Evolutionary conservation across 2,329 filamentous ascomycete genomes (phyloP).

Genomic region (Fusarium temperatum): DNA sequence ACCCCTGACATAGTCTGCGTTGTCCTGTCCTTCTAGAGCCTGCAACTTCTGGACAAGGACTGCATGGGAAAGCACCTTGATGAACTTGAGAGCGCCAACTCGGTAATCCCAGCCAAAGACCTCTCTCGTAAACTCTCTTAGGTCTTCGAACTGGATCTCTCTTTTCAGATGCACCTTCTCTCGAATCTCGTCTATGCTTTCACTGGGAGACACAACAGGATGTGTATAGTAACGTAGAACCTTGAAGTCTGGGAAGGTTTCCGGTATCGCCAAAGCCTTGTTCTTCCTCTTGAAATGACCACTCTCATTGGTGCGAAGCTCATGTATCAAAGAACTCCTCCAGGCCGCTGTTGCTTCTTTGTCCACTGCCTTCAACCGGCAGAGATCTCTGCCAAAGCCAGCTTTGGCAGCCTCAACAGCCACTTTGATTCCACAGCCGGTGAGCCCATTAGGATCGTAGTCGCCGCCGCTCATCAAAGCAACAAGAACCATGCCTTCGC

Average conservation of each 20-base stretch:
- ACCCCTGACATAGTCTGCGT: constrained; percentile 66
- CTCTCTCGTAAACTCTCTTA: constrained; percentile 79
- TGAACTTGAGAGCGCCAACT: constrained; percentile 83
- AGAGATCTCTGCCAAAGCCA: constrained; percentile 83
- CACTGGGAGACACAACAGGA: constrained; percentile 80
- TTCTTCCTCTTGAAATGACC: constrained; percentile 82
- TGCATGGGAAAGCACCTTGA: constrained; percentile 80
- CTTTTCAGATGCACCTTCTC: constrained; percentile 37
- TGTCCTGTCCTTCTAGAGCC: constrained; percentile 24
- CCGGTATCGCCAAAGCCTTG: constrained; percentile 77
- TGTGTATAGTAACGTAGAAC: constrained; percentile 88
- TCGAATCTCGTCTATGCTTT: constrained; percentile 42
- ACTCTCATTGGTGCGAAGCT: constrained; percentile 85
- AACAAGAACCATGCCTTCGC: constrained; percentile 91
- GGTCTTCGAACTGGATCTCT: constrained; percentile 51
- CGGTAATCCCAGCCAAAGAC: constrained; percentile 88
- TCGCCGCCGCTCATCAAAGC: constrained; percentile 96
- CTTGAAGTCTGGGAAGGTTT: constrained; percentile 80
- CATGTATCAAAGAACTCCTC: constrained; percentile 76
- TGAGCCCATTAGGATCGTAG: constrained; percentile 88
- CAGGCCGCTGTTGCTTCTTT: constrained; percentile 69
- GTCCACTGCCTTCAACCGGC: constrained; percentile 69
- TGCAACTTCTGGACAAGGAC: constrained; percentile 71
- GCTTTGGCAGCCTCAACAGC: constrained; percentile 91
- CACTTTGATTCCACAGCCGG: constrained; percentile 85